Evolutionary conservation across 2,329 filamentous ascomycete species (phyloP).

Genomic region (Sporothrix luriei): DNA sequence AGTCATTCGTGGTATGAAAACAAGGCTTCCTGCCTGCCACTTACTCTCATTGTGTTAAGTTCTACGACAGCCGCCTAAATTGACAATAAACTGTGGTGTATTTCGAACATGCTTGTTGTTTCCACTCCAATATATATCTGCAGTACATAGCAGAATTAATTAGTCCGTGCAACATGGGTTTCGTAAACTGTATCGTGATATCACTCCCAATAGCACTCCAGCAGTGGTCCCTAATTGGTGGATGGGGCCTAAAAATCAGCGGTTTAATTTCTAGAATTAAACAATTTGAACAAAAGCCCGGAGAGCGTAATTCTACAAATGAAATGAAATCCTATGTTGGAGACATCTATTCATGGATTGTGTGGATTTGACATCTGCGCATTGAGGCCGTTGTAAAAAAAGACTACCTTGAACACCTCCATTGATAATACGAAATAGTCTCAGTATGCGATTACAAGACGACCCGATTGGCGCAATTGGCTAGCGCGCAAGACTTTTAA

Average conservation of each 20-base stretch:
- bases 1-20: too few relatives aligned
- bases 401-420: not conserved
- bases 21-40: too few relatives aligned
- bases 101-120: too few relatives aligned
- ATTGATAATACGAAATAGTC: not conserved
- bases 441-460: not conserved
- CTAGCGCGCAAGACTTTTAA: constrained; percentile 28
- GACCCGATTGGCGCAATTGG: constrained; percentile 27
- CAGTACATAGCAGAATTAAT: not conserved
- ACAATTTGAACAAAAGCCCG: not conserved
- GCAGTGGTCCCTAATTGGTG: not conserved
- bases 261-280: not conserved
- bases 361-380: not conserved
- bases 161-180: not conserved
- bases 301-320: not conserved
- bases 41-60: too few relatives aligned
- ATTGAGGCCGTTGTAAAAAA: not conserved
- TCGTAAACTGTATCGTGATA: not conserved
- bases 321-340: too few relatives aligned
- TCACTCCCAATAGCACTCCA: not conserved
- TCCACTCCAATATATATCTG: not conserved
- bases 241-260: not conserved
- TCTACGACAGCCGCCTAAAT: too few relatives aligned
- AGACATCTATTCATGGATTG: too few relatives aligned
- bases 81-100: too few relatives aligned